Base-by-base conservation (phyloP, 331 rosid genomes). In the Malus hybrid region DNA sequence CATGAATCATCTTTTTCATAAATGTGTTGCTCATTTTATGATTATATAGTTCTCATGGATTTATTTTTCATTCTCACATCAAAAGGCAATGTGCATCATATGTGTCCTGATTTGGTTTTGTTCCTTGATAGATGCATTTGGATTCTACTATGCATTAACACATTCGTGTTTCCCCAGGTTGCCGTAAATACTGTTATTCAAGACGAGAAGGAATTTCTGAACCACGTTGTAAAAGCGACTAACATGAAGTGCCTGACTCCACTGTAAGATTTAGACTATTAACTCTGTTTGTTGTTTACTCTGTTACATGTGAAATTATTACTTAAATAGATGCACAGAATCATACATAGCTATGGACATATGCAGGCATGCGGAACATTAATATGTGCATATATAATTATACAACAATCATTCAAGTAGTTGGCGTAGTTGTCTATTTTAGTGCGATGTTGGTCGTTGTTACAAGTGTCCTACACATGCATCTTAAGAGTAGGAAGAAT, bases 211-310 rank as follows among this genome's bases (percentile, higher is more conserved):
- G 99, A 89, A 31, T 92, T 95, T 76, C 73, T 95, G 81, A 81
- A 85, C 79, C 99, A 95, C 84, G 89, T 92, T 73, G 90, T 92
- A 74, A 95, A 92, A 85, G 91, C 96, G n/a, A 95, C 99, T 14
- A 95, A 95, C 80, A 95, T 95, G 99, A 95, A 92, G 86, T 95
- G 99, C 91, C 85, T 95, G 75, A 95, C 98, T 62, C 98, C 98
- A 36, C 89, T 79, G 98, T 95, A 91, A 85, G 97, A 87, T 75
- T 77, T 12, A 8, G 27, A 50, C 78, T 70, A 44, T 3, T 22
- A 67, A 0, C 34, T 2, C 54, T 24, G 32, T 7, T 44, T 42
- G 48, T 42, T 42, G n/a, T 15, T 19, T 44, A 39, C 22, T 8
- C 10, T 6, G 57, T 52, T 16, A 16, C 57, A 6, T 3, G 3